A percentile compares a stretch with the other conserved stretches of the same genome.
These are phyloP conservation scores for Ministeria vibrans DNA, from an alignment of 78 protist genomes.

Conservation along the genomic window DNA sequence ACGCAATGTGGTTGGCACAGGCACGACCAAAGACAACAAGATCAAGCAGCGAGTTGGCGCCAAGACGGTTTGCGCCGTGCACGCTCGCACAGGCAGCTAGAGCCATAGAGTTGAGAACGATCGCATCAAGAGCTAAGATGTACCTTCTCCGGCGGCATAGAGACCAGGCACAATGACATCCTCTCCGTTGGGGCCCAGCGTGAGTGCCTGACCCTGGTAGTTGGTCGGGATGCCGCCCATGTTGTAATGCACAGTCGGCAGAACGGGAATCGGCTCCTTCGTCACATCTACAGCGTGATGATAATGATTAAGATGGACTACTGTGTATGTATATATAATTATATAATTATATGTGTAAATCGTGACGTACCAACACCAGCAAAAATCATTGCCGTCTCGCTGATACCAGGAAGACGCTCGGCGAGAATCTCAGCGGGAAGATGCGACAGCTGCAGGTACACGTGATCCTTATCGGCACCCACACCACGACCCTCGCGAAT, in stretches of 20 bases:
- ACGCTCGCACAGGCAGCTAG: conserved; percentile 93
- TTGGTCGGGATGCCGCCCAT: conserved; percentile 99
- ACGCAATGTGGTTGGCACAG: conserved; percentile 64
- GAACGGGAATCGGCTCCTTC: conserved; percentile 96
- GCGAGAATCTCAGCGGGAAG: conserved; percentile 68
- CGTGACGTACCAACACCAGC: too few relatives aligned
- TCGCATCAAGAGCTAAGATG: conserved; percentile 21
- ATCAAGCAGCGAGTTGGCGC: conserved; percentile 98
- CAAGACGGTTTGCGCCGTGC: conserved; percentile 97
- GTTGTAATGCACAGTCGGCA: conserved; percentile 99
- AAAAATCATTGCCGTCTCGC: conserved; percentile 96
- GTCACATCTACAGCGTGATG: too few relatives aligned
- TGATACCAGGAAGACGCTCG: conserved; percentile 92
- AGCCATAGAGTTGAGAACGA: conserved; percentile 88
- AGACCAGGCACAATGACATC: conserved; percentile 64
- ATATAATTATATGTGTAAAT: too few relatives aligned
- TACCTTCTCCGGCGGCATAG: conserved; percentile 96
- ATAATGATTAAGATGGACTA: too few relatives aligned
- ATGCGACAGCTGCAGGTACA: conserved; percentile 90
- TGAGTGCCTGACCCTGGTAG: conserved; percentile 68
- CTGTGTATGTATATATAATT: too few relatives aligned
- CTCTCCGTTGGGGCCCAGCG: conserved; percentile 21
- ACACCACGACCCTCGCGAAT: conserved; percentile 78
- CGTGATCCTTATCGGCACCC: conserved; percentile 75
- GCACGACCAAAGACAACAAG: conserved; percentile 98